Evolutionary conservation across 75 land plant genomes (phyloP).

Genomic region (Azolla pinnata): DNA sequence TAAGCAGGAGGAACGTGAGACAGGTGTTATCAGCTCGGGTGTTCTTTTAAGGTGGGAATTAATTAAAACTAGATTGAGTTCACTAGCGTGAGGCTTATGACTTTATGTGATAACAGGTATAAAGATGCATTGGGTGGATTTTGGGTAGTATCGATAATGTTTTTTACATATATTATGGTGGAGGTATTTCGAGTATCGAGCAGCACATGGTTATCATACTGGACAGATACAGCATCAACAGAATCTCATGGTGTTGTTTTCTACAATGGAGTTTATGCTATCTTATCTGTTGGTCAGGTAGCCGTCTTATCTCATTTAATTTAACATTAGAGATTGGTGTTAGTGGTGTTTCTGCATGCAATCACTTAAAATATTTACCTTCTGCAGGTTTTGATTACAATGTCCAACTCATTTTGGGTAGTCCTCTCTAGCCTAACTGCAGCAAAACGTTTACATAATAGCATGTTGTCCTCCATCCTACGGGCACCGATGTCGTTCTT

Average conservation of each 20-base stretch:
- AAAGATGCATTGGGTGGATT: conserved; percentile 75
- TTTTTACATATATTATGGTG: conserved; percentile 48
- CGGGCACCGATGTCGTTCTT: conserved; percentile 97
- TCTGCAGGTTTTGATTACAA: conserved; percentile 55
- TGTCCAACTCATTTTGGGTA: conserved; percentile 87
- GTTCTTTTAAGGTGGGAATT: conserved; percentile 80
- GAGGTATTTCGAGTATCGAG: conserved; percentile 68
- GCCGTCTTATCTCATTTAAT: too few species aligned
- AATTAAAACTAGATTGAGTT: too few species aligned
- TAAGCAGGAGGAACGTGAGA: conserved; percentile 89
- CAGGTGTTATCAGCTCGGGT: conserved; percentile 77
- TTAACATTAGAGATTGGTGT: too few species aligned
- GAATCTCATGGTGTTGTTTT: conserved; percentile 37
- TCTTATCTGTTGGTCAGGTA: conserved; percentile 86
- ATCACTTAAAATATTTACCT: too few species aligned
- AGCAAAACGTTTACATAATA: conserved; percentile 71
- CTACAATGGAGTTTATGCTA: conserved; percentile 66
- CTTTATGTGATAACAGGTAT: conserved; percentile 80
- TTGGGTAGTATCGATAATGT: conserved; percentile 71
- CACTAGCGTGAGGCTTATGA: too few species aligned
- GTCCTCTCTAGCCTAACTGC: conserved; percentile 73
- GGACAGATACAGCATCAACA: conserved; percentile 53
- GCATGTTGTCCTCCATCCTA: conserved; percentile 69
- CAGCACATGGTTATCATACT: conserved; percentile 78
- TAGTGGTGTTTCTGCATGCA: too few species aligned